Percentiles rank a stretch among this genome's conserved stretches.
phyloP scores from a whole-genome alignment of 129 eudicot species.

The Logfia minima region DNA sequence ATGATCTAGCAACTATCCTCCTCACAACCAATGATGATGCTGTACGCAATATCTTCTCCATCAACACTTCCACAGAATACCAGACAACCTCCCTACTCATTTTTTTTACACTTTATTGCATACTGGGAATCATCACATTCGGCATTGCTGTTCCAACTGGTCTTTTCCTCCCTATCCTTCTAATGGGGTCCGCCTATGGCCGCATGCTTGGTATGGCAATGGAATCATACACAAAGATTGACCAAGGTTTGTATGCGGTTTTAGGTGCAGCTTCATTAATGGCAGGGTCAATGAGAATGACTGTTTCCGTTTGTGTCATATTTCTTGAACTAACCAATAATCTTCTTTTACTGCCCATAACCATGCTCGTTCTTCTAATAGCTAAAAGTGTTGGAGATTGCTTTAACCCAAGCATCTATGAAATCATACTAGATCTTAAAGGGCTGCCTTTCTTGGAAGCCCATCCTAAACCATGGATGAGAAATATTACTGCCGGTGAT shows the following conservation, averaged over 20 bases:
- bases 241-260: slow-evolving; percentile 79
- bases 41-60: slow-evolving; percentile 74
- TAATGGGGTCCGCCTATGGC: slow-evolving; percentile 93
- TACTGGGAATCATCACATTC: slow-evolving; percentile 81
- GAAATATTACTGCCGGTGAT: slow-evolving; percentile 76
- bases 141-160: slow-evolving; percentile 99
- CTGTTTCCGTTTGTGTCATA: slow-evolving; percentile 88
- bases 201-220: slow-evolving; percentile 73
- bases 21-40: slow-evolving; percentile 86
- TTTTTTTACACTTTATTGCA: slow-evolving; percentile 74
- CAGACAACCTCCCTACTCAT: slow-evolving; percentile 46
- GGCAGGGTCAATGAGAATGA: slow-evolving; percentile 99
- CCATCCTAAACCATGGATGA: slow-evolving; percentile 90
- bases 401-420: slow-evolving; percentile 83
- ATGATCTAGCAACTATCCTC: slow-evolving; percentile 86
- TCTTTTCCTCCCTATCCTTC: slow-evolving; percentile 86
- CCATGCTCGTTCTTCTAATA: slow-evolving; percentile 87
- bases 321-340: slow-evolving; percentile 91
- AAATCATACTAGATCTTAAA: slow-evolving; percentile 77
- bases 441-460: slow-evolving; percentile 89
- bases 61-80: slow-evolving; percentile 64
- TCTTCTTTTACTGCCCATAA: slow-evolving; percentile 76
- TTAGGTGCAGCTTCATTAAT: slow-evolving; percentile 93
- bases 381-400: slow-evolving; percentile 89
- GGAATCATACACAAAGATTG: slow-evolving; percentile 73